phyloP scores from a whole-genome alignment of 352 stramenopile species.

The Globisporangium abappressorium region DNA sequence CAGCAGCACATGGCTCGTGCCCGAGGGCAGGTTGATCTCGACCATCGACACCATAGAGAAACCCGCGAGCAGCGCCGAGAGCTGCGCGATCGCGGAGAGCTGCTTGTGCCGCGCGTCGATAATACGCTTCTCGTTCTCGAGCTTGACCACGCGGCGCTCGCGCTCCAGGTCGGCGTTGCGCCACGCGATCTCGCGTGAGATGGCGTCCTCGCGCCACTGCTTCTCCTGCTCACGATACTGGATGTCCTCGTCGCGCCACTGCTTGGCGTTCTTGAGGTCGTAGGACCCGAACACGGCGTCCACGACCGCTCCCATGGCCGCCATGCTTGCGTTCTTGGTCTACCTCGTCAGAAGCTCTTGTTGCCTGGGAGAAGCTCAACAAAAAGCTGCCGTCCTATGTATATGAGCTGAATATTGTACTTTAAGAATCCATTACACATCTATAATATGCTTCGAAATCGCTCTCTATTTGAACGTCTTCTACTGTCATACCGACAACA shows the following conservation, averaged over 20 bases:
- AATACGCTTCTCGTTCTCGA: constrained; percentile 76
- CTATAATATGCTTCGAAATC: too few species aligned
- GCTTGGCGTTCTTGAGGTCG: constrained; percentile 82
- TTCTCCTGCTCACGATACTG: constrained; percentile 72
- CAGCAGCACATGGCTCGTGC: constrained; percentile 50
- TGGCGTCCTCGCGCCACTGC: constrained; percentile 77
- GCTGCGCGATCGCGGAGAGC: constrained; percentile 54
- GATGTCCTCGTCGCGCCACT: constrained; percentile 80
- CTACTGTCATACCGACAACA: too few species aligned
- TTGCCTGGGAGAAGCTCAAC: background rate
- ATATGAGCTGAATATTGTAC: background rate
- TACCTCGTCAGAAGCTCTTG: background rate
- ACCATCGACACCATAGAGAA: constrained; percentile 78
- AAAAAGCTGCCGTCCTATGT: background rate
- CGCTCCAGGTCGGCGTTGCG: constrained; percentile 67
- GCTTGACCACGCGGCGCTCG: constrained; percentile 65
- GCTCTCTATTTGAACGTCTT: too few species aligned
- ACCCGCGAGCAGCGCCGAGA: constrained; percentile 61
- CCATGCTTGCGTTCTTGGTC: constrained; percentile 22
- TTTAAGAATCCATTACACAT: too few species aligned
- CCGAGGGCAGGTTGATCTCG: constrained; percentile 49
- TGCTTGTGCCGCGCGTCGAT: constrained; percentile 71
- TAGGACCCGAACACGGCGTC: constrained; percentile 83
- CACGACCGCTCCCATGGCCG: constrained; percentile 57
- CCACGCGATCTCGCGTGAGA: constrained; percentile 64